Percentiles rank a stretch among this genome's conserved stretches.
phyloP scores from a whole-genome alignment of 805 yeast genomes.

The Suhomyces faveliae region DNA sequence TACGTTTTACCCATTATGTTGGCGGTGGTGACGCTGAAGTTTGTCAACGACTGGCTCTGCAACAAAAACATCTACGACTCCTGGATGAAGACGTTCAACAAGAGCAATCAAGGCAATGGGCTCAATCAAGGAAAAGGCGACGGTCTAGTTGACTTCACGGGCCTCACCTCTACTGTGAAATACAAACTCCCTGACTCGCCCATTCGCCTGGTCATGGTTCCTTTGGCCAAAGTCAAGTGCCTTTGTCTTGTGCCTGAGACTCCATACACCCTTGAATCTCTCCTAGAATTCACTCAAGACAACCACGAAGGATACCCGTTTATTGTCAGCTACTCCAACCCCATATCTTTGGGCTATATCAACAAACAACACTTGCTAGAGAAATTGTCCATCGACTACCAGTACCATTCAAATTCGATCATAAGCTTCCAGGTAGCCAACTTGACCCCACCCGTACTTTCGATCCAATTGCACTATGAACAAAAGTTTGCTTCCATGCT shows the following conservation, averaged over 20 bases:
- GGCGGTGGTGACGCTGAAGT: conserved; percentile 72
- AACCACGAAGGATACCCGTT: conserved; percentile 47
- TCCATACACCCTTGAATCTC: conserved; percentile 22
- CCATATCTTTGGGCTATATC: conserved; percentile 35
- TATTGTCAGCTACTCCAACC: conserved; percentile 23
- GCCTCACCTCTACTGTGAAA: conserved; percentile 25
- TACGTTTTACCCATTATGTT: conserved; percentile 85
- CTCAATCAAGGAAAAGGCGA: conserved; percentile 38
- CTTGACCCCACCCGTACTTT: conserved; percentile 17
- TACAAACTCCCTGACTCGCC: conserved; percentile 34
- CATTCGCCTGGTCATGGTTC: conserved; percentile 29
- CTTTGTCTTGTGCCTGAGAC: conserved; percentile 22
- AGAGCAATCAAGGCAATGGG: neutral
- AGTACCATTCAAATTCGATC: neutral
- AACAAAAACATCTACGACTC: conserved; percentile 64
- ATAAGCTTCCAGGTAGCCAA: conserved; percentile 23
- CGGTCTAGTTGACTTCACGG: conserved; percentile 36
- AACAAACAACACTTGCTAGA: conserved; percentile 25
- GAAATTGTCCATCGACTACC: conserved; percentile 5
- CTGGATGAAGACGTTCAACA: conserved; percentile 35
- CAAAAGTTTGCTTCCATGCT: conserved; percentile 7
- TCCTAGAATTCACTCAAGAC: conserved; percentile 23
- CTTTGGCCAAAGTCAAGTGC: conserved; percentile 26
- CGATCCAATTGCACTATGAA: conserved; percentile 27
- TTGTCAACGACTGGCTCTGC: conserved; percentile 63